These are phyloP conservation scores for Neoboletus subvelutipes DNA, from an alignment of 768 basidiomycete genomes.

Conservation along the genomic window DNA sequence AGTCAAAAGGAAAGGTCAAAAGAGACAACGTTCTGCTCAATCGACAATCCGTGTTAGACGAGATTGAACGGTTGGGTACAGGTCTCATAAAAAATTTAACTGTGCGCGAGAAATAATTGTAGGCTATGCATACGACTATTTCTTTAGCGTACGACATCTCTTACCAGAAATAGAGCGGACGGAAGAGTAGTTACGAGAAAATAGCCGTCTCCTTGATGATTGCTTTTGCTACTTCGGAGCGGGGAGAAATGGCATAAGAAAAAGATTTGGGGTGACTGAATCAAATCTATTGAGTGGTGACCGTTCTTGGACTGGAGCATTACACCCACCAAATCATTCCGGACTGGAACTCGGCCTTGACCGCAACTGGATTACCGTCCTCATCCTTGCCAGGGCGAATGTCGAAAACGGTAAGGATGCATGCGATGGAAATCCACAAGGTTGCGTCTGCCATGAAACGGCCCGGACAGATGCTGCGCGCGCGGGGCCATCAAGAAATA, in stretches of 20 bases:
- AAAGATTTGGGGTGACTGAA: constrained; percentile 34
- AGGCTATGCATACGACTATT: not conserved
- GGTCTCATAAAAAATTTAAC: constrained; percentile 59
- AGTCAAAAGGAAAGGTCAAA: constrained; percentile 49
- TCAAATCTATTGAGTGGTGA: constrained; percentile 2
- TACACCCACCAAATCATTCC: constrained; percentile 32
- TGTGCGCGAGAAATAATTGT: constrained; percentile 9
- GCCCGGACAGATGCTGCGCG: constrained; percentile 43
- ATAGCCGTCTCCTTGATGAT: constrained; percentile 32
- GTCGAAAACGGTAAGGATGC: constrained; percentile 29
- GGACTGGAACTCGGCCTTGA: constrained; percentile 27
- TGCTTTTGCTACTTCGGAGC: constrained; percentile 26
- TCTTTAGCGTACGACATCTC: not conserved
- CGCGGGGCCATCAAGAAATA: not conserved
- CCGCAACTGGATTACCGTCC: constrained; percentile 16
- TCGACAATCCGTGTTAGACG: constrained; percentile 60
- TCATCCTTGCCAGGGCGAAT: constrained; percentile 23
- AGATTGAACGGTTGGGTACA: constrained; percentile 74
- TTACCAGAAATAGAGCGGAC: not conserved
- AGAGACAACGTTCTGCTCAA: constrained; percentile 62
- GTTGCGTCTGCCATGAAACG: constrained; percentile 43
- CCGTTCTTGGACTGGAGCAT: not conserved
- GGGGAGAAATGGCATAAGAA: constrained; percentile 30
- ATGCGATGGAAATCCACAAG: constrained; percentile 36
- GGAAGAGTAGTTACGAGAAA: constrained; percentile 13